Conservation (phyloP, 306 rosid genomes). For the Trichosanthes truncata region DNA sequence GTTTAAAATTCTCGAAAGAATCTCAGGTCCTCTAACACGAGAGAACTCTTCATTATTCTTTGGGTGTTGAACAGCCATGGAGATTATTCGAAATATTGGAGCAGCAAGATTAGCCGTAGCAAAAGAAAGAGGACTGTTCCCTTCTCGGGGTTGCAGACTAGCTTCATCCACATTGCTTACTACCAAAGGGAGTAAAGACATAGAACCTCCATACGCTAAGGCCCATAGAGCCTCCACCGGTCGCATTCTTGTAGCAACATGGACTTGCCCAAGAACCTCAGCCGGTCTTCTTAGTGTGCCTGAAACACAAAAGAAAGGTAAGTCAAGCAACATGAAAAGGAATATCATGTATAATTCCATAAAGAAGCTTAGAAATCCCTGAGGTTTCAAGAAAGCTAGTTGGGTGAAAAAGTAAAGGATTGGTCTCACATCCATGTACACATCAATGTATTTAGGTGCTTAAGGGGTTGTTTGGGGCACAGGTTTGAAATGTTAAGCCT, state of each 20-base stretch:
- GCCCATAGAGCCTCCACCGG: constrained; percentile 94
- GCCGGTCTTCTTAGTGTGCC: constrained; percentile 91
- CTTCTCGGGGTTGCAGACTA: constrained; percentile 68
- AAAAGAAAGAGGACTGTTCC: constrained; percentile 44
- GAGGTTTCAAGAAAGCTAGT: not conserved
- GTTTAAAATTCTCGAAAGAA: constrained; percentile 83
- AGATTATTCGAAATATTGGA: constrained; percentile 72
- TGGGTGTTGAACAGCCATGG: constrained; percentile 63
- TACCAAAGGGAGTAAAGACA: constrained; percentile 89
- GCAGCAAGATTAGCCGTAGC: constrained; percentile 81
- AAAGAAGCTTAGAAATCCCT: not conserved
- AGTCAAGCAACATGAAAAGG: constrained; percentile 15
- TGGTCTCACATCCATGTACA: not conserved
- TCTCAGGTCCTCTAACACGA: constrained; percentile 86
- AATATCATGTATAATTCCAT: constrained; percentile 11
- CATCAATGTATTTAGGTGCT: not conserved
- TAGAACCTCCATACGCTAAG: constrained; percentile 86
- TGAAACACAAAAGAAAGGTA: constrained; percentile 28
- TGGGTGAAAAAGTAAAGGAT: not conserved
- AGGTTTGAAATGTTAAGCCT: not conserved
- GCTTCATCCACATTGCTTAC: constrained; percentile 54
- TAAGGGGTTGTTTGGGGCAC: not conserved
- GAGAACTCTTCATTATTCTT: constrained; percentile 79
- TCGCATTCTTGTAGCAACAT: constrained; percentile 75
- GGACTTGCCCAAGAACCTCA: constrained; percentile 97